Conservation (phyloP, 164 flowering plant species). For the Piper longum region DNA sequence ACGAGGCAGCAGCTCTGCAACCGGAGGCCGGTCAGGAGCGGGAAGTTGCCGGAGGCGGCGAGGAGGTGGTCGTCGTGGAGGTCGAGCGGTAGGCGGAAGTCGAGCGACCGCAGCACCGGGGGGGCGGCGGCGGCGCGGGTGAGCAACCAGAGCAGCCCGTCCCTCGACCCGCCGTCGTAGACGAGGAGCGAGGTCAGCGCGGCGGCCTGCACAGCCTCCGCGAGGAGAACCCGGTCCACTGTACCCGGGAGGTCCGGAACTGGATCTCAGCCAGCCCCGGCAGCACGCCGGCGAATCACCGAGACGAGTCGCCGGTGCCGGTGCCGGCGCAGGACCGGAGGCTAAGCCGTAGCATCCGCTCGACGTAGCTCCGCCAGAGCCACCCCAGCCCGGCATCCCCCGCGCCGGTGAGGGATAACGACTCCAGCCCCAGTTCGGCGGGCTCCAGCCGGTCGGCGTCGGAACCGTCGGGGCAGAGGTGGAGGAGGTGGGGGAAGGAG, state of each 20-base stretch:
- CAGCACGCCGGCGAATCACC: slow-evolving; percentile 19
- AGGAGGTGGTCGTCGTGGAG: slow-evolving; percentile 44
- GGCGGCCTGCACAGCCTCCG: slow-evolving; percentile 32
- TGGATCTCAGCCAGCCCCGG: slow-evolving; percentile 44
- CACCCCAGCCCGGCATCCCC: slow-evolving; percentile 39
- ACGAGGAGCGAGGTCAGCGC: slow-evolving; percentile 42
- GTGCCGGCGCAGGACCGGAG: slow-evolving; percentile 47
- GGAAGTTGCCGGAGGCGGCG: slow-evolving; percentile 33
- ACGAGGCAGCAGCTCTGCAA: slow-evolving; percentile 76
- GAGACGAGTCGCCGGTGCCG: slow-evolving; percentile 32
- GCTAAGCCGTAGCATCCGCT: slow-evolving; percentile 55
- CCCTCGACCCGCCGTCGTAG: slow-evolving; percentile 63
- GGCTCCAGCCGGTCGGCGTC: background rate
- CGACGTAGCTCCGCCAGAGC: slow-evolving; percentile 24
- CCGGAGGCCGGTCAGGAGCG: slow-evolving; percentile 29
- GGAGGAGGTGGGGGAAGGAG: slow-evolving; percentile 28
- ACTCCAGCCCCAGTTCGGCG: slow-evolving; percentile 40
- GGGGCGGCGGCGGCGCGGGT: slow-evolving; percentile 18
- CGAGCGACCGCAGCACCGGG: slow-evolving; percentile 21
- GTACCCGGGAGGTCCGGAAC: slow-evolving; percentile 50
- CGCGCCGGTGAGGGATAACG: slow-evolving; percentile 29
- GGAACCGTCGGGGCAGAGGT: background rate
- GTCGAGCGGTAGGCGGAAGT: slow-evolving; percentile 75
- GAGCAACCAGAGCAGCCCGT: slow-evolving; percentile 42
- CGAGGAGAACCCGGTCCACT: slow-evolving; percentile 34